Conservation (phyloP, 2,329 filamentous ascomycete species). For the Alternaria triticina region DNA sequence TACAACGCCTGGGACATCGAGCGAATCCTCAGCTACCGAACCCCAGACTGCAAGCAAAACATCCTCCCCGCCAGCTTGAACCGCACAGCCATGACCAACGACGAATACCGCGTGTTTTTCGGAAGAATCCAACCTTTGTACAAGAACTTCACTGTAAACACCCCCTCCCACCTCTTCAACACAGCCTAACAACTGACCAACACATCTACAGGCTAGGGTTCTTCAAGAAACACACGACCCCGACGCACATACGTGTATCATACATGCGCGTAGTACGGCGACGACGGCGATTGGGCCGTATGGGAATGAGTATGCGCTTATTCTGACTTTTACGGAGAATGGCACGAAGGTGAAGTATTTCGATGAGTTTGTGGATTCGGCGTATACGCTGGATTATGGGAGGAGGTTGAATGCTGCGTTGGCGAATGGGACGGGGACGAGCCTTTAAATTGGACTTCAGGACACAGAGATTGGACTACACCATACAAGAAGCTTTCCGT, state of each 20-base stretch:
- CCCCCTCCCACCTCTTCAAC: background rate
- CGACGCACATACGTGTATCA: background rate
- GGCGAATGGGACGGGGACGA: background rate
- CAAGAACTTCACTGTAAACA: background rate
- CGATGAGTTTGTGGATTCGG: slow-evolving; percentile 5
- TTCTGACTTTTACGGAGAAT: slow-evolving; percentile 1
- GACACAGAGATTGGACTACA: too few relatives aligned
- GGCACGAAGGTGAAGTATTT: background rate
- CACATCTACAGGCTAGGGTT: background rate
- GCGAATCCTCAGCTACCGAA: background rate
- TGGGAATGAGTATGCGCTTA: slow-evolving; percentile 6
- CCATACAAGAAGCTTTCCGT: too few relatives aligned
- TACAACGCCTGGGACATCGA: background rate
- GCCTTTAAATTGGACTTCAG: background rate
- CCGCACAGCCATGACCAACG: background rate
- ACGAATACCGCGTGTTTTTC: background rate
- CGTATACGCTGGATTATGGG: slow-evolving; percentile 1
- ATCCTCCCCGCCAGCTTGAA: background rate
- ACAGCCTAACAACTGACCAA: background rate
- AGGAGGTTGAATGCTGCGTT: background rate
- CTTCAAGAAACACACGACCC: slow-evolving; percentile 1
- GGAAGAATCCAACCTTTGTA: background rate
- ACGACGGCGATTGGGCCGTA: background rate
- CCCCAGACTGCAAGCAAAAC: background rate
- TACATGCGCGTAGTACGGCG: slow-evolving; percentile 1